Evolutionary conservation across 2,329 filamentous ascomycete genomes (phyloP), one percentile per base, ranked within the genome.

Genomic region (Pyricularia sp.): DNA sequence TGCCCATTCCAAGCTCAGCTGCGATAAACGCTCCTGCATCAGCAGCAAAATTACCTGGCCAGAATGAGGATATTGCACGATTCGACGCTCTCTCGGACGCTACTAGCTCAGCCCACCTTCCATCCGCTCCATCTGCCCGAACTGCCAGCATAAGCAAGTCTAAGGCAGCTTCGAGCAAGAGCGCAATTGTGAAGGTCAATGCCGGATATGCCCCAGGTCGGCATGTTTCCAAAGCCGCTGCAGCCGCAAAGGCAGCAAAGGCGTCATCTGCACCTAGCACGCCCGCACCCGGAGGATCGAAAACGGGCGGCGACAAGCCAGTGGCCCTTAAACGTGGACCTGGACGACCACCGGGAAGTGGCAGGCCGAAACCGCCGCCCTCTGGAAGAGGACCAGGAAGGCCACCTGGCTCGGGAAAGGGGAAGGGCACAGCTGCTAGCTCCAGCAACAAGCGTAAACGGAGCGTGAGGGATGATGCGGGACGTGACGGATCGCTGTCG

Each of bases 141-240:
- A 10, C 55, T 19, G 13, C 10, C n/a, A 19, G 24, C 12, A 59
- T 3, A 7, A 28, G 26, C 24, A 59, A 28, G 26, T 28, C 55
- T 30, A 59, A 59, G 55, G 55, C 55, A n/a, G 55, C 26, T 6
- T 59, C 55, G 13, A 59, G 65, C 16, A 67, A 70, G 65, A 72
- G 71, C 65, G 71, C 71, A 10, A 73, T 73, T 19, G 64, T 68
- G 19, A 70, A 68, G 62, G 68, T 72, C 65, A 70, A 68, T 1
- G 68, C 68, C n/a, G 71, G 71, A 1, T n/a, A 40, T 16, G 63
- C 71, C 22, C 31, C 64, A 24, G 40, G 26, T 22, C 44, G 60
- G 35, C 7, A 60, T 13, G 44, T 44, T n/a, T 30, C n/a, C 40
- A 62, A 62, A 53, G 60, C 64, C 22, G 60, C 64, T 16, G 62